Percentiles rank a stretch among this genome's conserved stretches.
Conservation (phyloP, 495 filamentous ascomycete genomes). For the Lasiosphaeris hirsuta region DNA sequence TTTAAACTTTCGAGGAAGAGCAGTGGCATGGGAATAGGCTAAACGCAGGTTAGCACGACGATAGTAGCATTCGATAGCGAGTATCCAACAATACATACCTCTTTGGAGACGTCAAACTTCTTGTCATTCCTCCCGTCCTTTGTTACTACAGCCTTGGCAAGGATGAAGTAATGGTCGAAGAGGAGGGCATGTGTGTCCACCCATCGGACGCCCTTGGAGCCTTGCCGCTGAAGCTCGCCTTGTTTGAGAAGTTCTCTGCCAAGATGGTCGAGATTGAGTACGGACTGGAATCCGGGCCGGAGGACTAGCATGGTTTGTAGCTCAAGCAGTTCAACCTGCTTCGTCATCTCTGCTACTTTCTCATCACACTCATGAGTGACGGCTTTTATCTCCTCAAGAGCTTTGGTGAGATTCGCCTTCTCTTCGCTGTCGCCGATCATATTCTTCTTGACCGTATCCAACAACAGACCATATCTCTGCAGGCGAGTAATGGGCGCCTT, state of each 20-base stretch:
- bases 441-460: conserved; percentile 79
- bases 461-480: conserved; percentile 82
- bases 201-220: conserved; percentile 82
- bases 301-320: conserved; percentile 78
- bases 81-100: conserved; percentile 49
- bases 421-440: conserved; percentile 84
- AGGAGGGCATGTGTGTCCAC: conserved; percentile 89
- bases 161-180: conserved; percentile 93
- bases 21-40: conserved; percentile 96
- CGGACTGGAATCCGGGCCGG: conserved; percentile 79
- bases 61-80: conserved; percentile 9
- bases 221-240: conserved; percentile 85
- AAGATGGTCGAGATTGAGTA: conserved; percentile 89
- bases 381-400: conserved; percentile 91
- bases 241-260: conserved; percentile 85
- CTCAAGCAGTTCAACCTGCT: conserved; percentile 86
- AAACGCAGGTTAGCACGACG: conserved; percentile 7
- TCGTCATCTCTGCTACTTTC: conserved; percentile 89
- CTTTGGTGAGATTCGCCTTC: conserved; percentile 76
- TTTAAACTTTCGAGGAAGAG: conserved; percentile 85
- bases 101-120: conserved; percentile 90
- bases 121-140: conserved; percentile 73
- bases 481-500: conserved; percentile 91
- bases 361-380: conserved; percentile 92
- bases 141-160: conserved; percentile 74